Conservation (phyloP, 2,329 filamentous ascomycete genomes). For the Periconia sp. region DNA sequence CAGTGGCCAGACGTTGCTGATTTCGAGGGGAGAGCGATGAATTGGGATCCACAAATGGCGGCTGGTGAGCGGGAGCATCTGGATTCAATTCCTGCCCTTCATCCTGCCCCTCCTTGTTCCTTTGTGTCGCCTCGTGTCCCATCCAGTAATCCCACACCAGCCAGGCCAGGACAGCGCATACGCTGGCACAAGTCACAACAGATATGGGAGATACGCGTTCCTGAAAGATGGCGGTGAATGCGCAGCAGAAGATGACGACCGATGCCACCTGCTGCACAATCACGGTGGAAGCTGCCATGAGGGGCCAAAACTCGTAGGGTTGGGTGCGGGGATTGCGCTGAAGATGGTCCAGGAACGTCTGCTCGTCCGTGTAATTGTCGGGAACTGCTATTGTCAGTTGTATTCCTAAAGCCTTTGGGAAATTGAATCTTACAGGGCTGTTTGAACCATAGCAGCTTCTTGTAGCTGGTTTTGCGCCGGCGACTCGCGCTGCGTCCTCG, state of each 20-base stretch:
- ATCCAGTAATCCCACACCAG: slow-evolving; percentile 91
- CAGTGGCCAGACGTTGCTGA: slow-evolving; percentile 71
- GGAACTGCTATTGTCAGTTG: slow-evolving; percentile 62
- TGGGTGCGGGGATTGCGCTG: slow-evolving; percentile 91
- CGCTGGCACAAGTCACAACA: slow-evolving; percentile 81
- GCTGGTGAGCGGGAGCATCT: slow-evolving; percentile 46
- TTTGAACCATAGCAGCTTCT: slow-evolving; percentile 97
- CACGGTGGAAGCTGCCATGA: slow-evolving; percentile 92
- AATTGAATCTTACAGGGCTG: slow-evolving; percentile 70
- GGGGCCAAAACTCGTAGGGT: slow-evolving; percentile 96
- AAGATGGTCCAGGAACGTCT: slow-evolving; percentile 93
- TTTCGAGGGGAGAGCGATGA: slow-evolving; percentile 56
- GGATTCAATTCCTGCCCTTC: slow-evolving; percentile 38
- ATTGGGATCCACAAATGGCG: slow-evolving; percentile 39
- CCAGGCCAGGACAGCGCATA: slow-evolving; percentile 85
- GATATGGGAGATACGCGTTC: slow-evolving; percentile 87
- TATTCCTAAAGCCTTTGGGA: background rate
- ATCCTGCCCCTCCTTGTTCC: slow-evolving; percentile 19
- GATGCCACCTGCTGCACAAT: slow-evolving; percentile 97
- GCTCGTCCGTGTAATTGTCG: slow-evolving; percentile 98
- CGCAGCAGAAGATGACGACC: slow-evolving; percentile 91
- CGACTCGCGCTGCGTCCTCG: slow-evolving; percentile 66
- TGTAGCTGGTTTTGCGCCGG: slow-evolving; percentile 75
- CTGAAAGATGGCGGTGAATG: slow-evolving; percentile 87
- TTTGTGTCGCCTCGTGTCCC: slow-evolving; percentile 62